These are phyloP conservation scores for Xanthoceras sorbifolium DNA, from an alignment of 345 rosid species.

Conservation along the genomic window DNA sequence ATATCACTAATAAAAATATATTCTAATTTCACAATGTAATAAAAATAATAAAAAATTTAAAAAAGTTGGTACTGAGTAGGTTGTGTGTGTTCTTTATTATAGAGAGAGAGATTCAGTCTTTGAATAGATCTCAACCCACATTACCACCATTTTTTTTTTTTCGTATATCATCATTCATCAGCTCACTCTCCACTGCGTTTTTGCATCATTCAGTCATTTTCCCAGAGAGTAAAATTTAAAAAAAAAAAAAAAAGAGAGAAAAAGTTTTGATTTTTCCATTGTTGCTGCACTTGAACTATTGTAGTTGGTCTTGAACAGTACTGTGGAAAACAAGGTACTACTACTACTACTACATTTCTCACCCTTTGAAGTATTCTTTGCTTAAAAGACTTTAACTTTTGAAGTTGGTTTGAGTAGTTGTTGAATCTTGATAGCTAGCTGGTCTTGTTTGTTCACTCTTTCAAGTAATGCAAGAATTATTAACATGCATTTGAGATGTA, in stretches of 20 bases:
- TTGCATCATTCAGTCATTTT: background rate
- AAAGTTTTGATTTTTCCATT: constrained; percentile 21
- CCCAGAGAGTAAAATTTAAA: background rate
- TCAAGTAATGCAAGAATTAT: constrained; percentile 20
- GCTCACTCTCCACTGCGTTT: constrained; percentile 5
- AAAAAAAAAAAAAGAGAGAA: background rate
- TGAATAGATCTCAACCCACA: constrained; percentile 10
- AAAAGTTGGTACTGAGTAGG: constrained; percentile 22
- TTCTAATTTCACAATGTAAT: background rate
- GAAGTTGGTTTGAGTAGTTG: constrained; percentile 44
- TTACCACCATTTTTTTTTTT: background rate
- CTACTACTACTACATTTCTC: background rate
- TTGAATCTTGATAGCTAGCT: constrained; percentile 14
- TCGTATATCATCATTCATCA: no score
- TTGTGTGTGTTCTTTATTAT: background rate
- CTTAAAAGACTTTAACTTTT: constrained; percentile 2
- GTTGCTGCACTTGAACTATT: constrained; percentile 12
- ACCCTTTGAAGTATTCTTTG: background rate
- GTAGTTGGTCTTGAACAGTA: background rate
- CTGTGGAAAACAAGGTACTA: constrained; percentile 10
- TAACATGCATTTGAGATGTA: constrained; percentile 2
- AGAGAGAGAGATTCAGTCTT: constrained; percentile 21
- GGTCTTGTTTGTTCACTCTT: constrained; percentile 22
- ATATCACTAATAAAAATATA: no score
- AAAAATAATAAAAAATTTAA: background rate